phyloP scores from a whole-genome alignment of 441 rosid species.

The Pelargonium fulgidum region DNA sequence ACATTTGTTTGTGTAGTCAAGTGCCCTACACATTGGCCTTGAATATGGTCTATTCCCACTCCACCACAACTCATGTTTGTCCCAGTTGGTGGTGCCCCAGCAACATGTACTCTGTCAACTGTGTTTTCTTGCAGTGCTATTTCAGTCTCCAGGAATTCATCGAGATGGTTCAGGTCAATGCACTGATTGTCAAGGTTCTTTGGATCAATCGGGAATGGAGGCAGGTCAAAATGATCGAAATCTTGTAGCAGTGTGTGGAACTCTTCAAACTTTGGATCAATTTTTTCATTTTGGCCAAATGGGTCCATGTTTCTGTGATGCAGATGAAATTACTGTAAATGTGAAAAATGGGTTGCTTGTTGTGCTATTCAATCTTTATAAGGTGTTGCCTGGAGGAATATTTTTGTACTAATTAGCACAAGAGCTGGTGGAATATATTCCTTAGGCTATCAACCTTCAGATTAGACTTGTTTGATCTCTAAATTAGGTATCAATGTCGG shows the following conservation, averaged over 20 bases:
- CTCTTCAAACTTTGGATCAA: not conserved
- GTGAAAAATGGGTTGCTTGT: not conserved
- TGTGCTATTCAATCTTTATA: not conserved
- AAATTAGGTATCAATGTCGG: not conserved
- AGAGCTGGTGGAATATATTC: not conserved
- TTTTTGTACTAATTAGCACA: not conserved
- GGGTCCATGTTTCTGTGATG: constrained; percentile 4
- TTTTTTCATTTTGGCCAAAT: not conserved
- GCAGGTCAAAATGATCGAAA: not conserved
- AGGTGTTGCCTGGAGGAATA: not conserved
- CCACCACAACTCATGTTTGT: not conserved
- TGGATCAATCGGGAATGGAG: not conserved
- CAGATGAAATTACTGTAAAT: not conserved
- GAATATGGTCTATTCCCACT: not conserved
- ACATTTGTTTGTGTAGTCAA: not conserved
- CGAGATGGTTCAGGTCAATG: not conserved
- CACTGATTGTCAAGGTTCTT: not conserved
- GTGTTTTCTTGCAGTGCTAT: not conserved
- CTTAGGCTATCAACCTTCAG: not conserved
- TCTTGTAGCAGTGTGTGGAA: not conserved
- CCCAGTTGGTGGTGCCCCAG: not conserved
- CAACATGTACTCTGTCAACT: not conserved
- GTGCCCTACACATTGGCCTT: not conserved
- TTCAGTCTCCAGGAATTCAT: not conserved
- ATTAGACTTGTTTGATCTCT: not conserved